Conservation (phyloP, 2,329 filamentous ascomycete genomes). For the Botrytis deweyae region DNA sequence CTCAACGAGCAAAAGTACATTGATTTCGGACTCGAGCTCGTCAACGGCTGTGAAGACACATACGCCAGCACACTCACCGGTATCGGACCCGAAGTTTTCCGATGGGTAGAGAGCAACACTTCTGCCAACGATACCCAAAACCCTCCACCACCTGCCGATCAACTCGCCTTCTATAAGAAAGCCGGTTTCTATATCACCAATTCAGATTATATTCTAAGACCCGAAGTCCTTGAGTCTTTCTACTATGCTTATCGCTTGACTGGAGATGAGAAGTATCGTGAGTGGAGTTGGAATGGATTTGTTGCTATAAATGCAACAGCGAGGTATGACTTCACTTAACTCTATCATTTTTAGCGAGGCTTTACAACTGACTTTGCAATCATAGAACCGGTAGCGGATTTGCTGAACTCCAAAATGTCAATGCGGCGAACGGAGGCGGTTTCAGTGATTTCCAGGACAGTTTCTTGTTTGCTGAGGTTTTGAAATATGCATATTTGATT, state of each 20-base stretch:
- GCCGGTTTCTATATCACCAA: slow-evolving; percentile 71
- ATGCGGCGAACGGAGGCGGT: slow-evolving; percentile 57
- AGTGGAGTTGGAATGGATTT: slow-evolving; percentile 83
- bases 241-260: slow-evolving; percentile 87
- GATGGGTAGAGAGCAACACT: slow-evolving; percentile 53
- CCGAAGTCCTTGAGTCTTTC: slow-evolving; percentile 79
- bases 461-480: slow-evolving; percentile 82
- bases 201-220: slow-evolving; percentile 65
- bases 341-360: background rate
- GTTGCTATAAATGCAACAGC: slow-evolving; percentile 63
- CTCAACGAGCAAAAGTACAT: slow-evolving; percentile 66
- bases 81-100: slow-evolving; percentile 71
- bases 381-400: slow-evolving; percentile 63
- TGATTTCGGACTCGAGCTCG: slow-evolving; percentile 70
- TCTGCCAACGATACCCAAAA: slow-evolving; percentile 44
- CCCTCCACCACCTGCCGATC: slow-evolving; percentile 43
- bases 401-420: slow-evolving; percentile 65
- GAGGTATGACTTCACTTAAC: background rate
- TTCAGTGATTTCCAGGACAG: slow-evolving; percentile 75
- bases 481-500: slow-evolving; percentile 82
- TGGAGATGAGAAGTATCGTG: slow-evolving; percentile 71
- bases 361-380: background rate
- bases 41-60: slow-evolving; percentile 70
- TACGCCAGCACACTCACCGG: slow-evolving; percentile 67
- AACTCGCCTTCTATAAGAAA: slow-evolving; percentile 59